Base-by-base conservation (phyloP, 148 eudicot species). In the Rhododendron ovatum region DNA sequence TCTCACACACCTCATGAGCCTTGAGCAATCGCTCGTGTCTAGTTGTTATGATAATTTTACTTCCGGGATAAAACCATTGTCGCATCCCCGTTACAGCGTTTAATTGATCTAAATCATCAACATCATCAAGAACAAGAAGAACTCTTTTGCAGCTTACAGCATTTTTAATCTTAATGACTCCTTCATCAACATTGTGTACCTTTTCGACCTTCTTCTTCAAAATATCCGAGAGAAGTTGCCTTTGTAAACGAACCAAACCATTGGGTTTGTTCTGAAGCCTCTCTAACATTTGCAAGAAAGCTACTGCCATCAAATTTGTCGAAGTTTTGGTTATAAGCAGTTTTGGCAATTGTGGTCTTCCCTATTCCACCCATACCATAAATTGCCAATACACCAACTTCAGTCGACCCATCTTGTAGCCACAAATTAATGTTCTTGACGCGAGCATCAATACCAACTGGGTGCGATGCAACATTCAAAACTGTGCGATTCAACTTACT, bases 331-430 rank as follows among this genome's bases (percentile, higher is more conserved):
- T 80, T 80, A 80, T 80, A 80, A 3, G 37, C 63, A 26, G 59
- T 50, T 80, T 80, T 51, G 39, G 82, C 82, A 80, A 80, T 51
- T 35, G 82, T 80, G 4, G 82, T 80, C 61, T 80, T 80, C 41
- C 83, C 83, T 81, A 81, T 81, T 30, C 83, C 83, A 30, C 83
- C 65, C 26, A 81, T 81, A 20, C 83, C 83, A 81, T 30, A 51
- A 28, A 81, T 81, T 20, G 14, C 41, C 41, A 81, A 2, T 81
- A 81, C 24, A 17, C 83, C 83, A 51, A 81, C 83, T 28, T 81
- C 65, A 50, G 4, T 81, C 10, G 67, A 81, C 61, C 83, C 83
- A 81, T 81, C 83, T 50, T 81, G 65, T 28, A 81, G 22, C 83
- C 83, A 81, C 65, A 20, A 81, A 81, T 81, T 20, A 26, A 80